Percentiles rank a stretch among this genome's conserved stretches.
Conservation (phyloP, 495 filamentous ascomycete genomes). For the Neurospora hispaniola region DNA sequence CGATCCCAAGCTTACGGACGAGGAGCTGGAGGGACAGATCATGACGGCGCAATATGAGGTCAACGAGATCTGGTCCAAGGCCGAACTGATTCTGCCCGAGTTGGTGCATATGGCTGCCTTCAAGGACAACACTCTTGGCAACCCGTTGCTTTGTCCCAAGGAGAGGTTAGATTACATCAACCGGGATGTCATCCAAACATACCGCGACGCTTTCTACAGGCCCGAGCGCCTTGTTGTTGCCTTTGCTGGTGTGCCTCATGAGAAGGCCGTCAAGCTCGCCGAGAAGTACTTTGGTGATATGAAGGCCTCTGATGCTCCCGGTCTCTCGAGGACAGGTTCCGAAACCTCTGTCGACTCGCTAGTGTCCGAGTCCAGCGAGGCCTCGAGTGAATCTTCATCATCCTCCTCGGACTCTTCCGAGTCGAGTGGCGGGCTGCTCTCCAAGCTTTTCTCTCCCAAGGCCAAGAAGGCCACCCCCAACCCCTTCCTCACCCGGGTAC, state of each 20-base stretch:
- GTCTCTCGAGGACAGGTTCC: conserved; percentile 48
- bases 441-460: conserved; percentile 65
- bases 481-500: conserved; percentile 19
- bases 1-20: conserved; percentile 78
- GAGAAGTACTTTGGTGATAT: conserved; percentile 89
- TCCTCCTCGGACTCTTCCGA: conserved; percentile 35
- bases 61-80: conserved; percentile 93
- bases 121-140: conserved; percentile 89
- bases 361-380: conserved; percentile 31
- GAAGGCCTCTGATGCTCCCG: conserved; percentile 41
- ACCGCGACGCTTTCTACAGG: conserved; percentile 72
- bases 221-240: conserved; percentile 89
- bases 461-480: conserved; percentile 66
- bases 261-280: conserved; percentile 66
- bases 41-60: conserved; percentile 93
- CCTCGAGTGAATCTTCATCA: conserved; percentile 19
- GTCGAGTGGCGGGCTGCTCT: conserved; percentile 49
- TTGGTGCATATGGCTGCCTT: conserved; percentile 90
- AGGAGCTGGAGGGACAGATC: conserved; percentile 78
- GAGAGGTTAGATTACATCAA: conserved; percentile 74
- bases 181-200: conserved; percentile 60
- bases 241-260: conserved; percentile 84
- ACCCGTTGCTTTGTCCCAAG: conserved; percentile 81
- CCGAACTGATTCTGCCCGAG: conserved; percentile 91
- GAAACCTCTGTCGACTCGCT: conserved; percentile 35